phyloP scores from a whole-genome alignment of 352 stramenopile species.

The Phytophthora citrophthora region DNA sequence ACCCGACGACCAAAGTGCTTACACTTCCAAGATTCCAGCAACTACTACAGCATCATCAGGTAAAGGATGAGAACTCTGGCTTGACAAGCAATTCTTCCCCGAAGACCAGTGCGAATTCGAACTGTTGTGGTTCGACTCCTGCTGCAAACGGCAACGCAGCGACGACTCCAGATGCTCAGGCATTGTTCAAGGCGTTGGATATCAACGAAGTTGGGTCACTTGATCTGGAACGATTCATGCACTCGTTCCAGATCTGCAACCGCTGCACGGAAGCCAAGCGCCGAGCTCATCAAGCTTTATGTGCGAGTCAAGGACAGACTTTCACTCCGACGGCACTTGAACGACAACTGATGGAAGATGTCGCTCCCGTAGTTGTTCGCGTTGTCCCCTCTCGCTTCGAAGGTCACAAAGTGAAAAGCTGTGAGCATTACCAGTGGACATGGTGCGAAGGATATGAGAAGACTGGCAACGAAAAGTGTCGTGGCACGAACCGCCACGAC shows the following conservation, averaged over 20 bases:
- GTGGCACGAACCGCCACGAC: constrained; percentile 84
- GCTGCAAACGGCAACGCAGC: constrained; percentile 11
- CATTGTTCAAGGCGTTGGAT: constrained; percentile 66
- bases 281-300: constrained; percentile 60
- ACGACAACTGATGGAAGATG: constrained; percentile 77
- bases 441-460: constrained; percentile 89
- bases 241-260: constrained; percentile 89
- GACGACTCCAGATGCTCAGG: constrained; percentile 49
- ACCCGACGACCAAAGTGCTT: constrained; percentile 62
- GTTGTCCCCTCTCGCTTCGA: constrained; percentile 74
- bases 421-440: constrained; percentile 88
- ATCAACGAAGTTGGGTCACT: constrained; percentile 47
- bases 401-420: constrained; percentile 84
- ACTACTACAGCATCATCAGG: constrained; percentile 66
- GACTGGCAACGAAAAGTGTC: constrained; percentile 85
- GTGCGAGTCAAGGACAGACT: constrained; percentile 56
- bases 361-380: constrained; percentile 77
- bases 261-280: constrained; percentile 83
- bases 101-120: constrained; percentile 15
- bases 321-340: constrained; percentile 61
- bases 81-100: constrained; percentile 6
- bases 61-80: constrained; percentile 57
- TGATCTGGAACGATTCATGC: constrained; percentile 81
- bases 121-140: constrained; percentile 7
- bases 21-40: constrained; percentile 64